A percentile compares a stretch with the other conserved stretches of the same genome.
Evolutionary conservation across 1,284 basidiomycete genomes (phyloP).

Genomic region (Exobasidium rhododendri): DNA sequence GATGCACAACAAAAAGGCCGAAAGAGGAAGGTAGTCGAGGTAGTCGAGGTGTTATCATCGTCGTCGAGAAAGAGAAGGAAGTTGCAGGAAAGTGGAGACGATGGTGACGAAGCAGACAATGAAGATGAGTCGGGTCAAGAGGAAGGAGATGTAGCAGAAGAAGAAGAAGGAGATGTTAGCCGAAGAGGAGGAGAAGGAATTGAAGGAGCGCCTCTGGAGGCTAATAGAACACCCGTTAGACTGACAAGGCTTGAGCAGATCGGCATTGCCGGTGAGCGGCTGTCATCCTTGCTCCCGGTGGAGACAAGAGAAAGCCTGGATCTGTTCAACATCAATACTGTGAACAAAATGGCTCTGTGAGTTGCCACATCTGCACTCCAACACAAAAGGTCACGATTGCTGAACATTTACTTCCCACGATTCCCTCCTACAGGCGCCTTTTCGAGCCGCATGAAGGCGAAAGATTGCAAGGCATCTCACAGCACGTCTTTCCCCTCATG

Average conservation of each 20-base stretch:
- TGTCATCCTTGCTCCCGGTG: background rate
- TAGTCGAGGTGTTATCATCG: no score
- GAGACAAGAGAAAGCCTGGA: background rate
- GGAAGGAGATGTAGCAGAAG: slow-evolving; percentile 1
- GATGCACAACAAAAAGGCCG: background rate
- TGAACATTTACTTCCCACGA: no score
- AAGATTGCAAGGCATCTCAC: background rate
- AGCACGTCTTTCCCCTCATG: background rate
- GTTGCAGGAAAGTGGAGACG: background rate
- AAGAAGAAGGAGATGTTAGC: background rate
- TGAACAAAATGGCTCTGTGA: background rate
- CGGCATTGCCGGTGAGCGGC: background rate
- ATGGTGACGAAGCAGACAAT: background rate
- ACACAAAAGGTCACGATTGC: background rate
- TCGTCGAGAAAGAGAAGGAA: slow-evolving; percentile 8
- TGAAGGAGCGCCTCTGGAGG: background rate
- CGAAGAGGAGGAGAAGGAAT: no score
- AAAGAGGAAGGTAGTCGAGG: background rate
- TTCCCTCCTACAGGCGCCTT: no score
- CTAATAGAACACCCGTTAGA: background rate
- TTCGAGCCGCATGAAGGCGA: background rate
- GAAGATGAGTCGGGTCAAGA: slow-evolving; percentile 21
- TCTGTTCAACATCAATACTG: background rate
- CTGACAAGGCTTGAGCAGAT: background rate
- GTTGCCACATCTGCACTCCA: background rate